phyloP scores from a whole-genome alignment of 2,329 filamentous ascomycete species.

The Colletotrichum sp. region DNA sequence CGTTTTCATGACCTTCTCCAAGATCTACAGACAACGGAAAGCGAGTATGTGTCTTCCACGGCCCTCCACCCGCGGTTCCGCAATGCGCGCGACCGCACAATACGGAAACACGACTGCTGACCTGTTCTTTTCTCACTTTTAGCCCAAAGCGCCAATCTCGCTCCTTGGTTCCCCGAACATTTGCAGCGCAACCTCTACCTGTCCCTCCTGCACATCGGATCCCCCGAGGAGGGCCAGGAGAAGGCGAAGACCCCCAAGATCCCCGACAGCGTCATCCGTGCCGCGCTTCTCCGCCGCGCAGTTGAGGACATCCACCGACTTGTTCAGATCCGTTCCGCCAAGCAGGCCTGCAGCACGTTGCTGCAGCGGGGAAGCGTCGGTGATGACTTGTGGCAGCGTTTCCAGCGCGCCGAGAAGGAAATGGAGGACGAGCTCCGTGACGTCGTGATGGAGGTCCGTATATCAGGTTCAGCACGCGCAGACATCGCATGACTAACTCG shows the following conservation, averaged over 20 bases:
- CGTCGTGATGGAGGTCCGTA: constrained; percentile 84
- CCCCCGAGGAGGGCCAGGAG: constrained; percentile 64
- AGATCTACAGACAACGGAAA: constrained; percentile 92
- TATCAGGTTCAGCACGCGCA: background rate
- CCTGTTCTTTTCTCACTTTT: constrained; percentile 20
- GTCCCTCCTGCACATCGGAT: constrained; percentile 82
- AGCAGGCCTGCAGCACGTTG: constrained; percentile 83
- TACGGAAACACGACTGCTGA: background rate
- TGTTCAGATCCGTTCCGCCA: constrained; percentile 85
- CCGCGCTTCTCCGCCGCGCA: constrained; percentile 86
- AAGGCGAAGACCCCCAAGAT: constrained; percentile 75
- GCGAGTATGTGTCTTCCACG: constrained; percentile 60
- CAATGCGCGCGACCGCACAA: background rate
- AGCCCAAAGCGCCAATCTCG: constrained; percentile 84
- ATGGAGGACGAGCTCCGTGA: constrained; percentile 96
- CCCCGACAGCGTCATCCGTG: constrained; percentile 85
- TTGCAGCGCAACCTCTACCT: constrained; percentile 94
- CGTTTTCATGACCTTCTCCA: constrained; percentile 90
- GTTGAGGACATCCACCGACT: constrained; percentile 93
- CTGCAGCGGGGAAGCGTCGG: constrained; percentile 92
- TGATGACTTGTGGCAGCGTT: constrained; percentile 94
- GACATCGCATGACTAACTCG: background rate
- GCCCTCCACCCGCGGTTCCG: background rate
- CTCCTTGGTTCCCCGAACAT: constrained; percentile 93
- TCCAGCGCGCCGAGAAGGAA: constrained; percentile 91